Evolutionary conservation across 352 stramenopile genomes (phyloP), one percentile per base, ranked within the genome.

Genomic region (Peronospora destructor): DNA sequence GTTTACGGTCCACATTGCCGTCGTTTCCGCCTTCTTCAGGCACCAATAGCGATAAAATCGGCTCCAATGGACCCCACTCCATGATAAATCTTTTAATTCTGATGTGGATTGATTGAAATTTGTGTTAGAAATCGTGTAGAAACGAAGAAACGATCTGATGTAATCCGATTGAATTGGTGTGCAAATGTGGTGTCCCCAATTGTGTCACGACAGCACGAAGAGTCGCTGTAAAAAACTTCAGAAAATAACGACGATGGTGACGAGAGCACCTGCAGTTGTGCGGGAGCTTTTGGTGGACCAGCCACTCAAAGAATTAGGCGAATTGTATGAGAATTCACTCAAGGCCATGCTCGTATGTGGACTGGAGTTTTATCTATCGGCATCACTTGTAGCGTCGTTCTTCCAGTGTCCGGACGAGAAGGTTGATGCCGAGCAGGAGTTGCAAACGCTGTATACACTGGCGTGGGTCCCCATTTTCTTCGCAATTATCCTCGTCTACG

Each of bases 291-390:
- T 26, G 23, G 62, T 71, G 36, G 59, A 70, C n/a, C 59, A 76
- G 34, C 64, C 59, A 19, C 43, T 78, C 7, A 64, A 61, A 45
- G 53, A 64, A 21, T 54, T 82, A 34, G 43, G 55, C 19, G 49
- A 76, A 34, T 43, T 72, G 21, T 76, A 76, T 41, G 63, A 73
- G 44, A 73, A 66, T 59, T 82, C 78, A 30, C 54, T 85, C 23
- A 87, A 87, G 64, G 56, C 61, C 8, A 71, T 85, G 49, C 61
- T 90, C 21, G 65, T 74, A 17, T 74, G 65, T 25, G 62, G 61
- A 8, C 53, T 90, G 10, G 79, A 90, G 45, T 75, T 90, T 35
- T 84, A 84, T 46, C 64, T 90, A 35, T 85, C 79, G 26, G 68
- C 80, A 53, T 73, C 71, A 61, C 66, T 90, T 12, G 70, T 79